Conservation (phyloP, 169 alveolate genomes). For the Theileria parva region DNA sequence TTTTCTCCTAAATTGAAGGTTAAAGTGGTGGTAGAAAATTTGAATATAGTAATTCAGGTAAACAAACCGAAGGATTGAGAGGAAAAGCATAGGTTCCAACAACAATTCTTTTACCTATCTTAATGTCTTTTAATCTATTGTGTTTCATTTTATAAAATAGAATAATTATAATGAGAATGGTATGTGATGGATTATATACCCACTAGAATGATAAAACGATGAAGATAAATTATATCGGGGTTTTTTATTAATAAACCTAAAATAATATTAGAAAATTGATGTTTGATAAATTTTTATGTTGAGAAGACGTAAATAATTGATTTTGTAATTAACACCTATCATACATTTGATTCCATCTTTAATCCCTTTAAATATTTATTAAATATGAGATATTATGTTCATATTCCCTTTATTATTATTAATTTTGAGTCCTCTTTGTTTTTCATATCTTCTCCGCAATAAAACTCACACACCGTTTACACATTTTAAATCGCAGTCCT, state of each 20-base stretch:
- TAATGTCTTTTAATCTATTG: slow-evolving; percentile 38
- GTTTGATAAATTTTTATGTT: background rate
- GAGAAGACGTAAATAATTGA: background rate
- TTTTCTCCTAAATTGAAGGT: slow-evolving; percentile 77
- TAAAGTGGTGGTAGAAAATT: background rate
- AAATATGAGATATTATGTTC: background rate
- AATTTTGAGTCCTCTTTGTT: background rate
- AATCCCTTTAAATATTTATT: background rate
- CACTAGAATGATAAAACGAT: background rate
- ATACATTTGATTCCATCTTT: background rate
- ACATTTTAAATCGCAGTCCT: background rate
- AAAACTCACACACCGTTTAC: background rate
- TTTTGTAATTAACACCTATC: background rate
- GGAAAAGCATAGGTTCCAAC: slow-evolving; percentile 70
- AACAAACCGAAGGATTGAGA: slow-evolving; percentile 54
- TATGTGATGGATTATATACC: background rate
- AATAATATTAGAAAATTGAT: background rate
- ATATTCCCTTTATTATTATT: background rate
- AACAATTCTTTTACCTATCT: slow-evolving; percentile 64
- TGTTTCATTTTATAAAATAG: slow-evolving; percentile 20
- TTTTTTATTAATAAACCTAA: no score
- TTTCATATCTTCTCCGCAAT: background rate
- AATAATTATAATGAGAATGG: background rate
- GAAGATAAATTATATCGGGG: background rate
- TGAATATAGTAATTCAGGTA: background rate